These are phyloP conservation scores for Coemansia sp. DNA, from an alignment of 192 early-diverging fungal species.

Conservation along the genomic window DNA sequence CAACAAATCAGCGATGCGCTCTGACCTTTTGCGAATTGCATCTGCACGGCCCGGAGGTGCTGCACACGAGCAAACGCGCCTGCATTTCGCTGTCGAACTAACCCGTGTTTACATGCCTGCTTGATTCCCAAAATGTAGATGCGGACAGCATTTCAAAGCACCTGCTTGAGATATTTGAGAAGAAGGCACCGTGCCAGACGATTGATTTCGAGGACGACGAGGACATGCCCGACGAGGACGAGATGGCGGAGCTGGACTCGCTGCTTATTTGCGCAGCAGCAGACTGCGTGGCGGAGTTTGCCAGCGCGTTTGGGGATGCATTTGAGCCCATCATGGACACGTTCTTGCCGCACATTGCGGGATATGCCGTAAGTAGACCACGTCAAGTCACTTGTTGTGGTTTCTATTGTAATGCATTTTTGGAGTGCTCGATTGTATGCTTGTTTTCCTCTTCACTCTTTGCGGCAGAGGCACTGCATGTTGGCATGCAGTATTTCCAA, in stretches of 20 bases:
- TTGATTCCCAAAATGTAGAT: conserved; percentile 29
- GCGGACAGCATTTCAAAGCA: conserved; percentile 32
- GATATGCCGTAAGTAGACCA: conserved; percentile 63
- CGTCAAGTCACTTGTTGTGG: conserved; percentile 5
- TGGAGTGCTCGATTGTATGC: conserved; percentile 1
- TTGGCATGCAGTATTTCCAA: not conserved
- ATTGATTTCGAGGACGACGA: conserved; percentile 57
- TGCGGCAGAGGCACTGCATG: conserved; percentile 11
- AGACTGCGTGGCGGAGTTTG: conserved; percentile 79
- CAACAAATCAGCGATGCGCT: not conserved
- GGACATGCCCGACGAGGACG: conserved; percentile 59
- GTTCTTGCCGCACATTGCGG: conserved; percentile 77
- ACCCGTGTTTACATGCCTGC: not conserved
- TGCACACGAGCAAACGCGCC: not conserved
- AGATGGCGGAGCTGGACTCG: conserved; percentile 81
- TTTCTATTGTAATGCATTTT: conserved; percentile 1
- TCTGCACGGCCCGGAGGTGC: not conserved
- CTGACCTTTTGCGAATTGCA: not conserved
- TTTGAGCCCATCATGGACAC: conserved; percentile 75
- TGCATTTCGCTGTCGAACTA: not conserved
- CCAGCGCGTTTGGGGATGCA: conserved; percentile 68
- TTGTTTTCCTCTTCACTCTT: conserved; percentile 3
- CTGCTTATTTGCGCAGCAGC: conserved; percentile 75
- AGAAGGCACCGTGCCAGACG: conserved; percentile 69
- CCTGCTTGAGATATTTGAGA: conserved; percentile 65